phyloP scores from a whole-genome alignment of 768 basidiomycete genomes.

The Boletus sp. region DNA sequence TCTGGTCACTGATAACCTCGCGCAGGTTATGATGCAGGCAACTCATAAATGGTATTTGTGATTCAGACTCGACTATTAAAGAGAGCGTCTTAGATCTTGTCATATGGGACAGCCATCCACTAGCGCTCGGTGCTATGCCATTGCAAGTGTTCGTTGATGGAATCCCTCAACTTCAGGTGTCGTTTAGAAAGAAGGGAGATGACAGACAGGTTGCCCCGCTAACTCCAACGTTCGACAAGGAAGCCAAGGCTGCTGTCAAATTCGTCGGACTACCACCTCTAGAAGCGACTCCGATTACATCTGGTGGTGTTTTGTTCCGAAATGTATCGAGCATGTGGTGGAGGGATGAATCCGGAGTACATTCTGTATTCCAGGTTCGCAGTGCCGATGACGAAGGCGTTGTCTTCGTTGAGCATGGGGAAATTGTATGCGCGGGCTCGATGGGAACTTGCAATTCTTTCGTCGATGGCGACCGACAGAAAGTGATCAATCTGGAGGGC shows the following conservation, averaged over 20 bases:
- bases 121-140: conserved; percentile 77
- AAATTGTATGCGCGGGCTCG: conserved; percentile 47
- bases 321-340: conserved; percentile 45
- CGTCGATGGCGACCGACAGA: conserved; percentile 6
- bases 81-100: conserved; percentile 40
- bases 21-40: conserved; percentile 66
- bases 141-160: conserved; percentile 83
- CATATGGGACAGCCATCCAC: conserved; percentile 75
- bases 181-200: conserved; percentile 44
- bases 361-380: conserved; percentile 14
- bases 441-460: conserved; percentile 10
- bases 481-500: conserved; percentile 52
- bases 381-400: conserved; percentile 18
- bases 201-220: conserved; percentile 50
- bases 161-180: conserved; percentile 54
- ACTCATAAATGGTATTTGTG: neutral
- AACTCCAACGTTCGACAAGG: conserved; percentile 59
- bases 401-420: conserved; percentile 54
- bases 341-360: conserved; percentile 22
- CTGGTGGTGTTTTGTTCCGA: conserved; percentile 46
- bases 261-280: conserved; percentile 74
- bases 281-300: conserved; percentile 33
- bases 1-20: conserved; percentile 1
- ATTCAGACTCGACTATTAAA: neutral
- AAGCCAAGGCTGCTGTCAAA: conserved; percentile 54